These are phyloP conservation scores for Paxillus rubicundulus DNA, from an alignment of 768 basidiomycete species.

Conservation along the genomic window DNA sequence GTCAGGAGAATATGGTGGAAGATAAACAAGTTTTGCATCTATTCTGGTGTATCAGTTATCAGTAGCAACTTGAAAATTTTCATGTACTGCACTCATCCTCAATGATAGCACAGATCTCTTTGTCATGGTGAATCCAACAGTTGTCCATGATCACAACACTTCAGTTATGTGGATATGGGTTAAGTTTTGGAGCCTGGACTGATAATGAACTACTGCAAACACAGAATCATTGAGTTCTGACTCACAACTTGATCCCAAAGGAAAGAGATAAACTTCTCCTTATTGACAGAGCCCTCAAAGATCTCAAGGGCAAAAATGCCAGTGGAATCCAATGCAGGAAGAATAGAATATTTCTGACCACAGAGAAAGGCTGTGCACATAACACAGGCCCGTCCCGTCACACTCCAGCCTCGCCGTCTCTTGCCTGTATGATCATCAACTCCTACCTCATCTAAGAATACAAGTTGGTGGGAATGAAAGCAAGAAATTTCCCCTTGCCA, in stretches of 20 bases:
- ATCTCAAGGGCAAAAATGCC: constrained; percentile 28
- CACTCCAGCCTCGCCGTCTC: not conserved
- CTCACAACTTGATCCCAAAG: constrained; percentile 10
- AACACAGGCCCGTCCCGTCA: constrained; percentile 19
- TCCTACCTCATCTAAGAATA: constrained; percentile 26
- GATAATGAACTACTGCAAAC: not conserved
- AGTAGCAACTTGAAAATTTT: not conserved
- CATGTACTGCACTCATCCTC: constrained; percentile 17
- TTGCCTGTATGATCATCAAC: constrained; percentile 28
- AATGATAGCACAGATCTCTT: constrained; percentile 32
- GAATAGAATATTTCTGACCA: constrained; percentile 27
- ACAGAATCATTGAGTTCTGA: not conserved
- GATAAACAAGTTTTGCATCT: constrained; percentile 29
- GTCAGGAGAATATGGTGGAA: constrained; percentile 37
- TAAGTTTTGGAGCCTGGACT: constrained; percentile 24
- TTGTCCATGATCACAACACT: constrained; percentile 42
- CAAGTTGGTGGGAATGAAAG: not conserved
- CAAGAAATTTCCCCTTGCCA: constrained; percentile 12
- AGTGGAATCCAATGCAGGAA: constrained; percentile 28
- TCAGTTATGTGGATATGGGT: constrained; percentile 34
- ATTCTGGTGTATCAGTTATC: constrained; percentile 1
- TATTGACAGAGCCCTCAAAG: constrained; percentile 32
- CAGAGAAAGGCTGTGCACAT: constrained; percentile 23
- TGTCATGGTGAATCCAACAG: constrained; percentile 40
- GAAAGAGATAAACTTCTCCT: constrained; percentile 31